A percentile compares a stretch with the other conserved stretches of the same genome.
Evolutionary conservation across 1,284 basidiomycete species (phyloP).

Genomic region (Ganoderma sinense): DNA sequence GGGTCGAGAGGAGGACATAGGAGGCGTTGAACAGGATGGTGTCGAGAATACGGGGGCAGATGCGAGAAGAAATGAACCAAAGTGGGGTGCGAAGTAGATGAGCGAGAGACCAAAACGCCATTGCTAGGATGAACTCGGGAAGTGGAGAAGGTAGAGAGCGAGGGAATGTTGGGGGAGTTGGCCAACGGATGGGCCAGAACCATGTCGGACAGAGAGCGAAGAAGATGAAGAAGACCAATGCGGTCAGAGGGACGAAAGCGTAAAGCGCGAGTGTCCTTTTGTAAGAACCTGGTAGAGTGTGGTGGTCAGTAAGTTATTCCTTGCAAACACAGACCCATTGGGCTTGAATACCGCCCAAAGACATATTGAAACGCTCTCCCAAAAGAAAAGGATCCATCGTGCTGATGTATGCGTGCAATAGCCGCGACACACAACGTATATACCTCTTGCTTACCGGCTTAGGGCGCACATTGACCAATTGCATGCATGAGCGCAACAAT

Average conservation of each 20-base stretch:
- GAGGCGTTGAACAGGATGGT: slow-evolving; percentile 56
- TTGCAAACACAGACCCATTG: too few relatives aligned
- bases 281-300: slow-evolving; percentile 63
- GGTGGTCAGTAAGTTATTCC: not conserved
- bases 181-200: slow-evolving; percentile 48
- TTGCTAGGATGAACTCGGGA: slow-evolving; percentile 63
- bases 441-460: too few relatives aligned
- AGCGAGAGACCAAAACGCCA: slow-evolving; percentile 66
- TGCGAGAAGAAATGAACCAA: slow-evolving; percentile 43
- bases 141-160: slow-evolving; percentile 63
- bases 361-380: too few relatives aligned
- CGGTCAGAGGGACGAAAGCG: slow-evolving; percentile 61
- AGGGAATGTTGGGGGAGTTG: slow-evolving; percentile 48
- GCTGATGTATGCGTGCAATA: too few relatives aligned
- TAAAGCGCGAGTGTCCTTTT: slow-evolving; percentile 57
- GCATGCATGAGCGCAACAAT: too few relatives aligned
- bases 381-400: too few relatives aligned
- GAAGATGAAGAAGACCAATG: slow-evolving; percentile 53
- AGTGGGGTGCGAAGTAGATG: slow-evolving; percentile 63
- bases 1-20: slow-evolving; percentile 57
- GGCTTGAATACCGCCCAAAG: too few relatives aligned
- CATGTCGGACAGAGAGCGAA: slow-evolving; percentile 57
- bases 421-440: too few relatives aligned
- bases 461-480: too few relatives aligned
- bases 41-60: slow-evolving; percentile 43